These are phyloP conservation scores for Madurella mycetomatis DNA, from an alignment of 2,329 filamentous ascomycete genomes.

Conservation along the genomic window DNA sequence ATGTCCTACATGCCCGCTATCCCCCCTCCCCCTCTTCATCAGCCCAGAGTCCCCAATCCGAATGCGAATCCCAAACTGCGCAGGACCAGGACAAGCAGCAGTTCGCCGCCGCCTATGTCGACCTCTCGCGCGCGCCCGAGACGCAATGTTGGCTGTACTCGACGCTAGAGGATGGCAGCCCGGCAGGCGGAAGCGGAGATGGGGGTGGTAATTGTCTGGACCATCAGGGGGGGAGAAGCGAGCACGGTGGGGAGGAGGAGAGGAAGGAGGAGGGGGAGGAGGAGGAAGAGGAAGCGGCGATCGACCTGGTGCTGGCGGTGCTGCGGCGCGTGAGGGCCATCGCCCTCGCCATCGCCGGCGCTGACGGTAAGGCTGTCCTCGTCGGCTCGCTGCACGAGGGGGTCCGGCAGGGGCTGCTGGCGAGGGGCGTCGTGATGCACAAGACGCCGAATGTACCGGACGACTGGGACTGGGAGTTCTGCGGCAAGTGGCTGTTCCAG, in stretches of 20 bases:
- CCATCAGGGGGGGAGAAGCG: constrained; percentile 16
- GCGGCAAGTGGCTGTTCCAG: constrained; percentile 57
- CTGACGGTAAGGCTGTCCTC: constrained; percentile 13
- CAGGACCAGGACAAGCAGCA: constrained; percentile 1
- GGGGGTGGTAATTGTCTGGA: background rate
- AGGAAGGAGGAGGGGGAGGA: constrained; percentile 18
- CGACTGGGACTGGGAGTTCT: constrained; percentile 32
- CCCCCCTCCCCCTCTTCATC: no score
- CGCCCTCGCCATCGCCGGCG: constrained; percentile 24
- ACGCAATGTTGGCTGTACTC: constrained; percentile 63
- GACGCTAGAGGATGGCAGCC: constrained; percentile 39
- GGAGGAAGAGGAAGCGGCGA: constrained; percentile 15
- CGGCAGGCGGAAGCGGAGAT: no score
- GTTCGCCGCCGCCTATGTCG: constrained; percentile 58
- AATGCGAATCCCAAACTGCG: no score
- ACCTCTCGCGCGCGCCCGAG: constrained; percentile 56
- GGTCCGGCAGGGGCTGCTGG: constrained; percentile 30
- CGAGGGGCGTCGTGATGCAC: constrained; percentile 25
- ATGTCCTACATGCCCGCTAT: constrained; percentile 37
- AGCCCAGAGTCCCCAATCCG: no score
- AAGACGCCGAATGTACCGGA: constrained; percentile 16
- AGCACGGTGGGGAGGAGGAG: constrained; percentile 26
- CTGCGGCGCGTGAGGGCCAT: constrained; percentile 29
- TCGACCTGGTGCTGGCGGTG: constrained; percentile 29
- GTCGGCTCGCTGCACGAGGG: constrained; percentile 40